These are phyloP conservation scores for Lactarius trivialis DNA, from an alignment of 768 basidiomycete species.

Conservation along the genomic window DNA sequence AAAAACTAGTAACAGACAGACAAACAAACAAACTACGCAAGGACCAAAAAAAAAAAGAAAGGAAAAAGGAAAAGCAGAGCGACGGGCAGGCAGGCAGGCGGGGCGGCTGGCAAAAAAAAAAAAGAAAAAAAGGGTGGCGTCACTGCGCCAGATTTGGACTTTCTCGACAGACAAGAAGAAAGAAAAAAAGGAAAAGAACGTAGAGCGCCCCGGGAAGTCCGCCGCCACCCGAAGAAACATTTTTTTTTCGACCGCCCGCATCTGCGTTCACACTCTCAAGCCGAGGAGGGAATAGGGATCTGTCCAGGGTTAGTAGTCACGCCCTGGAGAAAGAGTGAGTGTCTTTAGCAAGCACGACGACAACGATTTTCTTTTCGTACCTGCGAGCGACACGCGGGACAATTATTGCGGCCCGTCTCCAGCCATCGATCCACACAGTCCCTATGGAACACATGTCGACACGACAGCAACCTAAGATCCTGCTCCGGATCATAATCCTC, in stretches of 20 bases:
- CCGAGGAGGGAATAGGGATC: background rate
- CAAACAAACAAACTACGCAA: too few species aligned
- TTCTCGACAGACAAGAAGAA: background rate
- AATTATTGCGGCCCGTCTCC: conserved; percentile 68
- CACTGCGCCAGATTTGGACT: background rate
- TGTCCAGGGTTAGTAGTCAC: conserved; percentile 1
- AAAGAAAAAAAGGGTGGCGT: background rate
- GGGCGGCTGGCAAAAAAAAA: background rate
- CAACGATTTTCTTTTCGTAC: conserved; percentile 32
- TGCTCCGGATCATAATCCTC: conserved; percentile 79
- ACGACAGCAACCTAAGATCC: conserved; percentile 72
- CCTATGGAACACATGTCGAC: conserved; percentile 88
- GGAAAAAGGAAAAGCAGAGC: background rate
- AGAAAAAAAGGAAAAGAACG: background rate
- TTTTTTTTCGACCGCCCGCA: background rate
- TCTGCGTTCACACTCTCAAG: background rate
- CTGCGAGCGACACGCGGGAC: conserved; percentile 83
- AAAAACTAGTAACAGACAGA: too few species aligned
- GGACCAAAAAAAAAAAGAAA: background rate
- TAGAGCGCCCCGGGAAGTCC: background rate
- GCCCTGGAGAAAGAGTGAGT: background rate
- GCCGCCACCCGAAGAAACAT: background rate
- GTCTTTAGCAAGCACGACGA: background rate
- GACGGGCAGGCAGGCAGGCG: too few species aligned
- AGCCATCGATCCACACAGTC: conserved; percentile 60